These are phyloP conservation scores for Diospyros kaki DNA, from an alignment of 148 eudicot species.

Conservation along the genomic window DNA sequence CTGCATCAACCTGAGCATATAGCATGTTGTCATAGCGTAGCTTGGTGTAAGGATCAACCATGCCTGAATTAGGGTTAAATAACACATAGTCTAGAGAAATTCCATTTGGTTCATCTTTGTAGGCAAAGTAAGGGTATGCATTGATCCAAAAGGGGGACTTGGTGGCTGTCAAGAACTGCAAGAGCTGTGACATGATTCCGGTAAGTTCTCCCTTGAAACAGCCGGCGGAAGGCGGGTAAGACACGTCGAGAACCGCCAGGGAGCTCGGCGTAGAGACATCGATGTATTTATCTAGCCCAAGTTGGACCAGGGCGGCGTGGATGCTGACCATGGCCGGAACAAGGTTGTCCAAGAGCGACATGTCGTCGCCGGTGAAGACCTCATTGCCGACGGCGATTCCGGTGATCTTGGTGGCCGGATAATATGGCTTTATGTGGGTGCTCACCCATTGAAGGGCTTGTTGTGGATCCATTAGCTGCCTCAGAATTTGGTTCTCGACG, in stretches of 20 bases:
- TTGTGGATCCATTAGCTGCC: conserved; percentile 35
- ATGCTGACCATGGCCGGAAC: conserved; percentile 71
- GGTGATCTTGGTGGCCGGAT: conserved; percentile 70
- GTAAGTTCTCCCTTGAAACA: conserved; percentile 40
- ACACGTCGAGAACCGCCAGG: conserved; percentile 45
- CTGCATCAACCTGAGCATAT: conserved; percentile 83
- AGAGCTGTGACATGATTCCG: conserved; percentile 43
- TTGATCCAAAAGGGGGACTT: conserved; percentile 24
- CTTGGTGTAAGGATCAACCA: conserved; percentile 57
- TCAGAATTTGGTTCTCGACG: conserved; percentile 54
- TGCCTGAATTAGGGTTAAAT: conserved; percentile 54
- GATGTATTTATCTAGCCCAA: conserved; percentile 40
- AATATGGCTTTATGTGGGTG: conserved; percentile 49
- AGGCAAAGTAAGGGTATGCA: conserved; percentile 25
- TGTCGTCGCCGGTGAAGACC: conserved; percentile 57
- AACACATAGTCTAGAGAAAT: conserved; percentile 60
- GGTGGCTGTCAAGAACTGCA: conserved; percentile 37
- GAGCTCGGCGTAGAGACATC: conserved; percentile 64
- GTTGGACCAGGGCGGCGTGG: conserved; percentile 39
- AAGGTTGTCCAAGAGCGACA: conserved; percentile 30
- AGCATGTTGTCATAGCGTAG: conserved; percentile 80
- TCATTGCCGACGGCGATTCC: conserved; percentile 82
- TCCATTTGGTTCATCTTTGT: conserved; percentile 12
- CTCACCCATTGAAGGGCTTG: conserved; percentile 65
- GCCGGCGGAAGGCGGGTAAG: conserved; percentile 80